A percentile compares a stretch with the other conserved stretches of the same genome.
phyloP scores from a whole-genome alignment of 441 rosid genomes.

The Biscutella auriculata region DNA sequence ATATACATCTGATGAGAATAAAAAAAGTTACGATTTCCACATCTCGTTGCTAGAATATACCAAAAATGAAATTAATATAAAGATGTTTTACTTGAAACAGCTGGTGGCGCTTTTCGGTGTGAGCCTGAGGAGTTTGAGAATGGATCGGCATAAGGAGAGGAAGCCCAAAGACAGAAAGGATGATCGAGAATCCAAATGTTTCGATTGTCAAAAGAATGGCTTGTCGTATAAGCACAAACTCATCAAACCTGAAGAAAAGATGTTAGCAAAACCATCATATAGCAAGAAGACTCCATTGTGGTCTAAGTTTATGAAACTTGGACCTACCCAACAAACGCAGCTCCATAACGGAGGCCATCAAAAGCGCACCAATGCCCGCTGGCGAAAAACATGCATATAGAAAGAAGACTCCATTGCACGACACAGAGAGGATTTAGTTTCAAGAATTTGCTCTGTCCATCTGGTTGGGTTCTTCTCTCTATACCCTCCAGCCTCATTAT shows the following conservation, averaged over 20 bases:
- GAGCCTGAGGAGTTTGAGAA: constrained; percentile 22
- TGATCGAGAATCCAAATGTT: constrained; percentile 79
- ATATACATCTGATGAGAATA: constrained; percentile 42
- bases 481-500: constrained; percentile 50
- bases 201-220: constrained; percentile 80
- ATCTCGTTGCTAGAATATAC: neutral
- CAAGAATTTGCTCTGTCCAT: constrained; percentile 4
- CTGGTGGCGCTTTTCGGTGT: constrained; percentile 20
- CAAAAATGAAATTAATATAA: neutral
- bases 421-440: constrained; percentile 50
- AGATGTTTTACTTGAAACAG: constrained; percentile 42
- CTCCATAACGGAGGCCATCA: constrained; percentile 94
- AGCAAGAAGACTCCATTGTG: neutral
- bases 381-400: constrained; percentile 69
- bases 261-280: neutral
- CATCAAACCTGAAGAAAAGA: constrained; percentile 67
- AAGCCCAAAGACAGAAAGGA: constrained; percentile 73
- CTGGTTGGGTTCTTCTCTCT: constrained; percentile 26
- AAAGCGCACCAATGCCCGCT: constrained; percentile 99
- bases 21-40: constrained; percentile 1
- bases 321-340: constrained; percentile 94
- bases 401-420: constrained; percentile 73
- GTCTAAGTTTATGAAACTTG: neutral
- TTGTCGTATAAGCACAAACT: constrained; percentile 74
- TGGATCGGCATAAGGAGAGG: constrained; percentile 40